These are phyloP conservation scores for Alloascoidea hylecoeti DNA, from an alignment of 805 yeast genomes.

Conservation along the genomic window DNA sequence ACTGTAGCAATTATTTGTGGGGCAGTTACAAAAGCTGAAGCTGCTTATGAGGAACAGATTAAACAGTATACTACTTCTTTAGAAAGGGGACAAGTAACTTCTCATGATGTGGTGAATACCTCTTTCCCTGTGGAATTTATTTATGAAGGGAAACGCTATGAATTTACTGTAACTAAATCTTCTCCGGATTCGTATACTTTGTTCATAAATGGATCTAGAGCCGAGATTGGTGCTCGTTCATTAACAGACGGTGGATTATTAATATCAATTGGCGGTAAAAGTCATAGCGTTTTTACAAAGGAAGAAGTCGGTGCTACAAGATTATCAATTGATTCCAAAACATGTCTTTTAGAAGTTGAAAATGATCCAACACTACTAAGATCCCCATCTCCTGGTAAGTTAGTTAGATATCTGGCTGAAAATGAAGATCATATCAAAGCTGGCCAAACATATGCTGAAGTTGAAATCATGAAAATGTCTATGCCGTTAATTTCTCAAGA, in stretches of 20 bases:
- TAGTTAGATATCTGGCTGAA: conserved; percentile 86
- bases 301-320: conserved; percentile 95
- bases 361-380: conserved; percentile 97
- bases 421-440: conserved; percentile 85
- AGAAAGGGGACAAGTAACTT: conserved; percentile 92
- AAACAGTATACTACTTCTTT: conserved; percentile 60
- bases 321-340: conserved; percentile 87
- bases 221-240: conserved; percentile 72
- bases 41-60: conserved; percentile 57
- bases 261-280: conserved; percentile 77
- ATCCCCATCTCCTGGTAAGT: conserved; percentile 98
- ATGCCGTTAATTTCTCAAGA: conserved; percentile 95
- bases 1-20: conserved; percentile 89
- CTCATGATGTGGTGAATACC: conserved; percentile 68
- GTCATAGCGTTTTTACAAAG: conserved; percentile 95
- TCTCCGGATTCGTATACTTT: conserved; percentile 78
- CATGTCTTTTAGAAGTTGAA: conserved; percentile 87
- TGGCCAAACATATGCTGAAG: conserved; percentile 96
- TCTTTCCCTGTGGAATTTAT: conserved; percentile 90
- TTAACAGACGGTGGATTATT: conserved; percentile 92
- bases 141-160: conserved; percentile 85
- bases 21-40: conserved; percentile 92
- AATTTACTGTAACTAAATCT: conserved; percentile 91
- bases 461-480: conserved; percentile 99
- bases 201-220: conserved; percentile 87